Evolutionary conservation across 345 rosid species (phyloP), one percentile per base, ranked within the genome.

Genomic region (Moringa oleifera): DNA sequence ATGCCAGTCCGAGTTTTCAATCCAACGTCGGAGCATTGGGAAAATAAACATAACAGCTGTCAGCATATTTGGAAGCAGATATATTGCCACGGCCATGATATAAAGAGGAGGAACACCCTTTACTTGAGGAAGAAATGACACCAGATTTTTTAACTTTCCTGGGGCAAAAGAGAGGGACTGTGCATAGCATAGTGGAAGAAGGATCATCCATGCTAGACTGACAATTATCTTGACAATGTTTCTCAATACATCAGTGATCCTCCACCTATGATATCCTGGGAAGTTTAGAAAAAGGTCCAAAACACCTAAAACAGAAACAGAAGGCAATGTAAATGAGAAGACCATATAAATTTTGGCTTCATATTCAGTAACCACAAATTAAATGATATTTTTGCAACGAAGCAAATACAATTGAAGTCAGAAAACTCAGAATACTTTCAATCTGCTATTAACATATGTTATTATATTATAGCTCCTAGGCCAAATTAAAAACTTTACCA

Each of bases 1-100:
- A 72, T 79, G 86, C 97, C 97, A 90, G 77, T 90, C 96, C 57
- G 97, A 94, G 80, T 85, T 90, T 78, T 94, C 99, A 72, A 94
- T 94, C 91, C 94, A 94, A 58, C 95, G 90, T 25, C 97, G 80
- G 50, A 94, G 84, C 97, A 94, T 90, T 60, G 97, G 99, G 51
- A 94, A 94, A 73, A 90, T 76, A 71, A 94, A 94, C 80, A 90
- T 85, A 64, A 68, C 72, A 64, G 95, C 92, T 47, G 91, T 77
- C 65, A 94, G 77, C 51, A 85, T 53, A 77, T 94, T 94, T 68
- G 96, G 95, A 47, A 88, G 67, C 85, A 94, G 70, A 75, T 94
- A 90, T 68, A 88, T 25, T 13, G 67, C 85, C 64, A 85, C 95
- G 59, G 97, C 95, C 86, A 86, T 21, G 54, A 88, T 58, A 70